Base-by-base conservation (phyloP, 768 basidiomycete species). In the Pleurotus tuoliensis region DNA sequence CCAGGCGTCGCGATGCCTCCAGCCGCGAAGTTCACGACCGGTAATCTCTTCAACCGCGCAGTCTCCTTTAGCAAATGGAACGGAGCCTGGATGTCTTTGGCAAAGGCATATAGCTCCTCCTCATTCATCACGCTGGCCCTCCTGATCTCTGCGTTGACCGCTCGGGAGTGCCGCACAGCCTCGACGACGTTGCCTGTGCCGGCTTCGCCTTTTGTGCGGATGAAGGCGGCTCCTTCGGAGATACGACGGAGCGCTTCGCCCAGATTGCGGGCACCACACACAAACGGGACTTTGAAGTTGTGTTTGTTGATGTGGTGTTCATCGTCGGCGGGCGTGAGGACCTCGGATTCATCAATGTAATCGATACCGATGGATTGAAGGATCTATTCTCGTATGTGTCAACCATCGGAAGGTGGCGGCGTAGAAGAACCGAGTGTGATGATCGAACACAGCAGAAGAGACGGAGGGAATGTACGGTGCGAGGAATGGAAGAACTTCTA, bases 221-320 rank as follows among this genome's bases (percentile, higher is more conserved):
- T 94, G 82, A 98, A 94, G 0, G 97, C 93, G 1, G 96, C 96
- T 46, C 97, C 97, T 71, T 99, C 97, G 20, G 91, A 92, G 64
- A 99, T 97, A 59, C 97, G 86, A 40, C 97, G 87, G 4, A 99
- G 80, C 3, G 97, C 97, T 72, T 98, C 95, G 54, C 97, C 97
- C 27, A 99, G 84, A 71, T 96, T 88, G 55, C 92, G 88, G 57
- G 93, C 92, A 56, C 97, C 97, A 63, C 95, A 98, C 2, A 99
- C 97, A 65, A 98, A 96, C 9, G 94, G 94, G 12, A 94, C 81
- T 69, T 97, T 97, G 82, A 88, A 98, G 41, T 81, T 79, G 75
- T 97, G 93, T 73, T 99, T 99, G 77, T 93, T 94, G 75, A 98
- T 92, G 77, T 96, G 94, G 69, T 94, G 84, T 69, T 94, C 88